These are phyloP conservation scores for Phytopythium litorale DNA, from an alignment of 352 stramenopile species.

Conservation along the genomic window DNA sequence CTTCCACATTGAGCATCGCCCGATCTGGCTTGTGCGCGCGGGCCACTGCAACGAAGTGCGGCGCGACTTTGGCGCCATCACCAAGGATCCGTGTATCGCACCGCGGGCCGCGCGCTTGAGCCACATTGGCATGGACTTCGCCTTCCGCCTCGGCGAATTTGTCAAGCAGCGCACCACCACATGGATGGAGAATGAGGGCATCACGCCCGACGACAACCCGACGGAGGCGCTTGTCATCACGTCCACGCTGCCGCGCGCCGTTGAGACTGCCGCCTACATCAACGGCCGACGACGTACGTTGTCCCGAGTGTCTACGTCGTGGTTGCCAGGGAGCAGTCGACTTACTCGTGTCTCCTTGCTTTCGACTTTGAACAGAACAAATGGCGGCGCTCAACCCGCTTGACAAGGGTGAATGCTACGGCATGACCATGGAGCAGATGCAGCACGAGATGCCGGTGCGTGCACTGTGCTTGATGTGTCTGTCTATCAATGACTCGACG, in stretches of 20 bases:
- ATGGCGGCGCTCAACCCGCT: conserved; percentile 79
- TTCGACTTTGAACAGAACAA: conserved; percentile 40
- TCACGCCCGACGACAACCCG: conserved; percentile 33
- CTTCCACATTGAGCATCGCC: conserved; percentile 92
- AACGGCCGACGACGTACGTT: conserved; percentile 41
- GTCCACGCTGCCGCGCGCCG: conserved; percentile 73
- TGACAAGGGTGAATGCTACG: conserved; percentile 85
- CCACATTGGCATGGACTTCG: conserved; percentile 90
- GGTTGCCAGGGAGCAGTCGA: background rate
- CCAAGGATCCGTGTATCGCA: conserved; percentile 69
- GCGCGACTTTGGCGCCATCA: conserved; percentile 61
- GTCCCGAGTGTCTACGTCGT: background rate
- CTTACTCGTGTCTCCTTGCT: conserved; percentile 8
- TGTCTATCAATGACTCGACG: background rate
- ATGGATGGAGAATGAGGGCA: conserved; percentile 41
- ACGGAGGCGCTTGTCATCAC: conserved; percentile 69
- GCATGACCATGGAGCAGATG: conserved; percentile 83
- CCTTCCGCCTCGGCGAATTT: conserved; percentile 89
- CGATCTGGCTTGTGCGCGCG: conserved; percentile 91
- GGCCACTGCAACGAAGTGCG: conserved; percentile 81
- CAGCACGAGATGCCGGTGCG: conserved; percentile 59
- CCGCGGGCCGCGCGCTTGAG: conserved; percentile 82
- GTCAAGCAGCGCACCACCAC: conserved; percentile 73
- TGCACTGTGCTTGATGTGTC: background rate
- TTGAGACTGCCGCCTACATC: conserved; percentile 64